Evolutionary conservation across 2,329 filamentous ascomycete genomes (phyloP).

Genomic region (Colletotrichum nymphaeae): DNA sequence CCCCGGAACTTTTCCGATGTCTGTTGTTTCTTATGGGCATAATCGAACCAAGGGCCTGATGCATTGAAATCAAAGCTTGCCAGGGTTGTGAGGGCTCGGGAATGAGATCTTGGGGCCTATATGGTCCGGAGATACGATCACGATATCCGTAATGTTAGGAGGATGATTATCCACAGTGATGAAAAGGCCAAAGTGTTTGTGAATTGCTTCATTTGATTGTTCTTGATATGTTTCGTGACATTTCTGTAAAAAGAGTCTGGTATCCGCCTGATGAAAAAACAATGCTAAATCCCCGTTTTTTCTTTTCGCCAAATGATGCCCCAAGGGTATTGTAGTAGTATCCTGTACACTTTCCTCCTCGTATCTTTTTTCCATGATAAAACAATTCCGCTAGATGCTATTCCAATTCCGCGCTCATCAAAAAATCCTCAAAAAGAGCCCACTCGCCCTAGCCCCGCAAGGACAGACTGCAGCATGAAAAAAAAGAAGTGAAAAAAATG

Average conservation of each 20-base stretch:
- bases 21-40: not conserved
- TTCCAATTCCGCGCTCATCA: conserved; percentile 4
- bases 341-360: not conserved
- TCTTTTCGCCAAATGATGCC: not conserved
- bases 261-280: not conserved
- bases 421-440: not conserved
- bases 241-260: not conserved
- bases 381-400: conserved; percentile 3
- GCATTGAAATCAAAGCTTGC: too few relatives aligned
- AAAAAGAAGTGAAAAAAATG: not conserved
- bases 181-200: not conserved
- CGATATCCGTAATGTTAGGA: too few relatives aligned
- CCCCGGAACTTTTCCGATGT: not conserved
- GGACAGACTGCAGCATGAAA: not conserved
- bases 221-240: not conserved
- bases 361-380: not conserved
- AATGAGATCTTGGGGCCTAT: not conserved
- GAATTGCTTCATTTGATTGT: conserved; percentile 10
- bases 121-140: not conserved
- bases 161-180: too few relatives aligned
- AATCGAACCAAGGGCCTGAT: too few relatives aligned
- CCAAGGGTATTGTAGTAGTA: conserved; percentile 8
- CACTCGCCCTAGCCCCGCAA: not conserved
- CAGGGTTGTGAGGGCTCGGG: too few relatives aligned
- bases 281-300: not conserved